Conservation (phyloP, 345 rosid species). For the Sapria himalayana region DNA sequence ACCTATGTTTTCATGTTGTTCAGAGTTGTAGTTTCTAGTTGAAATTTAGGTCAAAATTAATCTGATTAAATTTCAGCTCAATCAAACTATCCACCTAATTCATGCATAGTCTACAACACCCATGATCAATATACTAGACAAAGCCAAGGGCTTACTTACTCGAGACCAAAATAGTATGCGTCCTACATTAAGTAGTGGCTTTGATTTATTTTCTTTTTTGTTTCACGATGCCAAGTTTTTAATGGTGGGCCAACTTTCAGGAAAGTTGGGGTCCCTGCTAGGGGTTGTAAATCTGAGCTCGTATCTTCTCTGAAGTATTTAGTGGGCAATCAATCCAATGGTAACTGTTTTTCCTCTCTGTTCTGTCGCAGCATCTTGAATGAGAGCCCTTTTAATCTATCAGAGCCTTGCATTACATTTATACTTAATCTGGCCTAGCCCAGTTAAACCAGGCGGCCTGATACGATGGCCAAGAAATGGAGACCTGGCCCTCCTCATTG, state of each 20-base stretch:
- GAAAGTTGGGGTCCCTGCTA: conserved; percentile 50
- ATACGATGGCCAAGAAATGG: not conserved
- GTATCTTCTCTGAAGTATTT: conserved; percentile 41
- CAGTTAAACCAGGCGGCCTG: not conserved
- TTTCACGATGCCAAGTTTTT: not conserved
- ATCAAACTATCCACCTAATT: not conserved
- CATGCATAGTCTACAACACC: not conserved
- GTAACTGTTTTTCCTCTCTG: conserved; percentile 14
- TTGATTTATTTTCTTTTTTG: conserved; percentile 7
- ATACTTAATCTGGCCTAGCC: no score
- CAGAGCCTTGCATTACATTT: no score
- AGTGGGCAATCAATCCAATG: conserved; percentile 21
- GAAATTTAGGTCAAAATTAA: no score
- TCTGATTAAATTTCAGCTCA: not conserved
- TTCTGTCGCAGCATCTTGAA: conserved; percentile 2
- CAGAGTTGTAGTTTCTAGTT: no score
- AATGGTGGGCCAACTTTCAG: conserved; percentile 13
- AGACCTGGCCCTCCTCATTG: not conserved
- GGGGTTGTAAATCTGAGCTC: conserved; percentile 56
- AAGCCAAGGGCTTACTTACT: no score
- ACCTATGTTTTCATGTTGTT: no score
- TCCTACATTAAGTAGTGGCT: not conserved
- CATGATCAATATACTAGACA: not conserved
- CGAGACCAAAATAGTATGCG: no score
- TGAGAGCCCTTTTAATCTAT: no score